Conservation (phyloP, 2,329 filamentous ascomycete genomes). For the Ascochyta pisi region DNA sequence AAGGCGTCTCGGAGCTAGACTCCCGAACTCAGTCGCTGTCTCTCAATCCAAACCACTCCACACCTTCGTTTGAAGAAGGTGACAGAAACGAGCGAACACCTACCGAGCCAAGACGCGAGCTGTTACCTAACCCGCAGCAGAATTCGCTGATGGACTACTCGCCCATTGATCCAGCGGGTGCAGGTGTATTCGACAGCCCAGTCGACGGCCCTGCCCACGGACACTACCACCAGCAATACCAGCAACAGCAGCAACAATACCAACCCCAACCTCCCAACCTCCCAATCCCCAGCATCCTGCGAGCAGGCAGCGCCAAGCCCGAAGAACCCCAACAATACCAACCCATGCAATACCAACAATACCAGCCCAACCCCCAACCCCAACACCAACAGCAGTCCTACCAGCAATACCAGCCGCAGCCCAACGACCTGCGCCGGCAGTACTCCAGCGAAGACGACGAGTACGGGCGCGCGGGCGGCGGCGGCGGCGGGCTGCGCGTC, state of each 20-base stretch:
- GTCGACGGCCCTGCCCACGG: conserved; percentile 12
- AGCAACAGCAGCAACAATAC: conserved; percentile 21
- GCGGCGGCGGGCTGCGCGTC: conserved; percentile 50
- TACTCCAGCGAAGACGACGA: conserved; percentile 18
- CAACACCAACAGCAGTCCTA: conserved; percentile 10
- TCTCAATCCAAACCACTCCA: conserved; percentile 11
- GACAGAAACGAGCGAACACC: conserved; percentile 50
- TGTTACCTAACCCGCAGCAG: conserved; percentile 27
- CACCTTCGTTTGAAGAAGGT: conserved; percentile 24
- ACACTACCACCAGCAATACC: conserved; percentile 7
- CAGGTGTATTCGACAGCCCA: conserved; percentile 14
- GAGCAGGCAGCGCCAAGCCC: conserved; percentile 16
- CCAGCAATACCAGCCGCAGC: not conserved
- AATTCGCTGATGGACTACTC: conserved; percentile 46
- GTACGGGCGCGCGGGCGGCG: conserved; percentile 9
- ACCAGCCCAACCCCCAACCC: conserved; percentile 5
- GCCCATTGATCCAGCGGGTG: conserved; percentile 43
- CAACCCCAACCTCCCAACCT: conserved; percentile 26
- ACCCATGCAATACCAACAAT: conserved; percentile 11
- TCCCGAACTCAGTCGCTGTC: conserved; percentile 13
- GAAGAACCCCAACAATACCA: conserved; percentile 10
- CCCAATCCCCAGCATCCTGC: conserved; percentile 23
- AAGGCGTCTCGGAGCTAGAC: conserved; percentile 6
- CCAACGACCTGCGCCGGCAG: conserved; percentile 7
- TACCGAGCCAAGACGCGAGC: conserved; percentile 47